These are phyloP conservation scores for Apiotrichum gracile DNA, from an alignment of 1,284 basidiomycete species.

Conservation along the genomic window DNA sequence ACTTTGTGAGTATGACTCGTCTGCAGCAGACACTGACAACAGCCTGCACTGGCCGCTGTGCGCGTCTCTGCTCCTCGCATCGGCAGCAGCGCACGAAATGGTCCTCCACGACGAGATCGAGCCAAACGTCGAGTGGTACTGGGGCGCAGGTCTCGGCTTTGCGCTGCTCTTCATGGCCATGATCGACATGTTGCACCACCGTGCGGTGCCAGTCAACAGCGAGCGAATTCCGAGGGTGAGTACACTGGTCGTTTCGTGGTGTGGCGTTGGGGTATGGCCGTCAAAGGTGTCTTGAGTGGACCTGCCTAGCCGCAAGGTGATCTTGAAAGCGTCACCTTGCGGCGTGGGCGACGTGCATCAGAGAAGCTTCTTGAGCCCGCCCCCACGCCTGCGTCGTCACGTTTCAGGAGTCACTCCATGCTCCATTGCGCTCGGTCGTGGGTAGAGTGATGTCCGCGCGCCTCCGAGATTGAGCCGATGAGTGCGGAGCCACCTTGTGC, in stretches of 20 bases:
- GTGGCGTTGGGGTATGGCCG: too few relatives aligned
- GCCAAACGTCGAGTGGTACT: slow-evolving; percentile 32
- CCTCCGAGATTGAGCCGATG: too few relatives aligned
- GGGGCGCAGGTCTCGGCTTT: slow-evolving; percentile 44
- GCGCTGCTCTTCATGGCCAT: slow-evolving; percentile 38
- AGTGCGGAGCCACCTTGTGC: too few relatives aligned
- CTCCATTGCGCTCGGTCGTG: too few relatives aligned
- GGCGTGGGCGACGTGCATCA: too few relatives aligned
- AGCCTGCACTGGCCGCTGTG: slow-evolving; percentile 46
- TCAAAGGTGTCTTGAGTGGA: too few relatives aligned
- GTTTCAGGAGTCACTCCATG: too few relatives aligned
- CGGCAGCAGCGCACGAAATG: slow-evolving; percentile 40
- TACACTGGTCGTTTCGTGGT: neutral
- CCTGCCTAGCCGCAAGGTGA: too few relatives aligned
- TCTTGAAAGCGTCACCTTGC: too few relatives aligned
- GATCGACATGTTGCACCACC: slow-evolving; percentile 41
- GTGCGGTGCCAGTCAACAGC: slow-evolving; percentile 18
- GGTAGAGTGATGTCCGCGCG: too few relatives aligned
- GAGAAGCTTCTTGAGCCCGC: too few relatives aligned
- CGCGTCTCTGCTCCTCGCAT: slow-evolving; percentile 43
- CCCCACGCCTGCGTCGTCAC: too few relatives aligned
- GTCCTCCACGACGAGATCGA: neutral
- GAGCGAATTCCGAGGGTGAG: slow-evolving; percentile 28
- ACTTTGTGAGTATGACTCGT: slow-evolving; percentile 22
- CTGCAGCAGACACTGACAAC: neutral